Percentiles rank a stretch among this genome's conserved stretches.
Evolutionary conservation across 2,329 filamentous ascomycete genomes (phyloP).

Genomic region (Colletotrichum magnum): DNA sequence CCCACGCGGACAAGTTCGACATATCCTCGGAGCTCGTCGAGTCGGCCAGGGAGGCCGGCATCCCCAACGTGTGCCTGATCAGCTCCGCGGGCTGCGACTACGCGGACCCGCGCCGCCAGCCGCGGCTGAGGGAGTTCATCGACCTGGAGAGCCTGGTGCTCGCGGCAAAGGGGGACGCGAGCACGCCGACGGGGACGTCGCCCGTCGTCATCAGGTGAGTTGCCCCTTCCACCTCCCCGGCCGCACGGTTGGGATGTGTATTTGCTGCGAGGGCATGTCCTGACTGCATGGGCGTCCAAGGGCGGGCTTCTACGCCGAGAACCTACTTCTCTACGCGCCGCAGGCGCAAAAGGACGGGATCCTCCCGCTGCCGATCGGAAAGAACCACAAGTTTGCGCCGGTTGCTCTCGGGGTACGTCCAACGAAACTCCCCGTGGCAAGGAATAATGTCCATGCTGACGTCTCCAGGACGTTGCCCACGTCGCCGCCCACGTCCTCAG

Average conservation of each 20-base stretch:
- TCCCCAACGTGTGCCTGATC: slow-evolving; percentile 62
- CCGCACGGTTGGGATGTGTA: background rate
- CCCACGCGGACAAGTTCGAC: slow-evolving; percentile 61
- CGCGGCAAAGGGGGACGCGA: slow-evolving; percentile 58
- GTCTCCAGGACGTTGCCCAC: slow-evolving; percentile 59
- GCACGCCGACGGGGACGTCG: slow-evolving; percentile 55
- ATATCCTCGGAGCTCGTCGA: slow-evolving; percentile 60
- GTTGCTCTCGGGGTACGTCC: slow-evolving; percentile 58
- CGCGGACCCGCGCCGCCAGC: slow-evolving; percentile 63
- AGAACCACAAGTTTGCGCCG: slow-evolving; percentile 64
- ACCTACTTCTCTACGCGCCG: slow-evolving; percentile 62
- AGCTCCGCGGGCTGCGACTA: slow-evolving; percentile 65
- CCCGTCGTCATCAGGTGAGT: slow-evolving; percentile 61
- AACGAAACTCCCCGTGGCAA: slow-evolving; percentile 32
- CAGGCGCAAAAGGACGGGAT: slow-evolving; percentile 60
- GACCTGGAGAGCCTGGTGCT: slow-evolving; percentile 62
- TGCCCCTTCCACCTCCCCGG: slow-evolving; percentile 13
- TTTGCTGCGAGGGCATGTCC: background rate
- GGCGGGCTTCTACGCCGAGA: slow-evolving; percentile 66
- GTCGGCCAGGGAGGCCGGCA: slow-evolving; percentile 59
- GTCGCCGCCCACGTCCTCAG: slow-evolving; percentile 63
- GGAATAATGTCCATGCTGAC: background rate
- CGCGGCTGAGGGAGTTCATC: slow-evolving; percentile 64
- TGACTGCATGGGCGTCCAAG: slow-evolving; percentile 43
- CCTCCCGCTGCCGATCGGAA: slow-evolving; percentile 62